Conservation (phyloP, 139 green algal genomes). For the Chlorella sp. region DNA sequence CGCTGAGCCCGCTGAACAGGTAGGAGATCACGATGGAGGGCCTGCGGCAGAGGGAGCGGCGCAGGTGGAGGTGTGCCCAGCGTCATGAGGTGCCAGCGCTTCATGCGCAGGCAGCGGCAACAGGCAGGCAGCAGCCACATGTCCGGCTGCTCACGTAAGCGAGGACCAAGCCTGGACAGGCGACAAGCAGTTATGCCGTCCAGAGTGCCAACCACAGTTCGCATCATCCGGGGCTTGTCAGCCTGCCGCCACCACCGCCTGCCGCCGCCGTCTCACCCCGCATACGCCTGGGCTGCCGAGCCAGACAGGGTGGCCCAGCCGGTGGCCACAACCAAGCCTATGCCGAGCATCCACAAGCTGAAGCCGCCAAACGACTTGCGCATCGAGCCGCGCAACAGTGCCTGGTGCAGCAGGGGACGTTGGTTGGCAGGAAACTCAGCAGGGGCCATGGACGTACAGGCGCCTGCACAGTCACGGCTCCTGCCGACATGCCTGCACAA, state of each 20-base stretch:
- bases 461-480: too few species aligned
- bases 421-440: too few species aligned
- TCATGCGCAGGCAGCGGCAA: too few species aligned
- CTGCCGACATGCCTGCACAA: too few species aligned
- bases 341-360: conserved; percentile 43
- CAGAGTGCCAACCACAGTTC: neutral
- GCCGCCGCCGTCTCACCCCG: conserved; percentile 28
- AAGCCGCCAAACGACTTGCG: conserved; percentile 26
- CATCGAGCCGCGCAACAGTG: conserved; percentile 39
- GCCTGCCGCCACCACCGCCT: neutral
- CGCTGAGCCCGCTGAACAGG: conserved; percentile 19
- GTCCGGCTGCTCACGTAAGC: neutral
- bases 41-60: conserved; percentile 13
- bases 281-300: neutral
- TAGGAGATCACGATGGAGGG: conserved; percentile 39
- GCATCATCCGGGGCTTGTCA: neutral
- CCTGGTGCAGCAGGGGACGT: conserved; percentile 26
- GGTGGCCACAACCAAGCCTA: conserved; percentile 39
- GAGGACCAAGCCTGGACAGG: neutral
- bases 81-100: too few species aligned
- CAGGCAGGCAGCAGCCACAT: neutral
- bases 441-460: too few species aligned
- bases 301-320: conserved; percentile 40
- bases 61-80: too few species aligned
- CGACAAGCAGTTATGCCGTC: neutral